phyloP scores from a whole-genome alignment of 2,329 filamentous ascomycete genomes.

The Fusarium drepaniforme region DNA sequence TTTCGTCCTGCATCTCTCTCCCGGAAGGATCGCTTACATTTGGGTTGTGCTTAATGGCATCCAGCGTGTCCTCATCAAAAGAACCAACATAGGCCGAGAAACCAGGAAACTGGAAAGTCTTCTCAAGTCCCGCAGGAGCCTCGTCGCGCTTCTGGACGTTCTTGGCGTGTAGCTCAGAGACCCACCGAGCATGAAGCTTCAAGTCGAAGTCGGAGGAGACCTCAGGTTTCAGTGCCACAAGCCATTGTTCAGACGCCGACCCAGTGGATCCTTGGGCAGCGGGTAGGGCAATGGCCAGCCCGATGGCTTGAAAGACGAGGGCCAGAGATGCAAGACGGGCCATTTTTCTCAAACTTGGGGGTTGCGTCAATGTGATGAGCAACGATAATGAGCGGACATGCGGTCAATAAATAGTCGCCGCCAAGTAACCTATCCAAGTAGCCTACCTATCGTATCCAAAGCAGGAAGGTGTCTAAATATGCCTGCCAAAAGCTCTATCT shows the following conservation, averaged over 20 bases:
- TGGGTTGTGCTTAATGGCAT: background rate
- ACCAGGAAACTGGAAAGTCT: conserved; percentile 15
- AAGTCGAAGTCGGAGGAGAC: background rate
- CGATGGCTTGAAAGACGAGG: background rate
- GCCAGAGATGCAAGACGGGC: background rate
- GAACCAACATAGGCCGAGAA: conserved; percentile 15
- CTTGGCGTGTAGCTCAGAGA: conserved; percentile 14
- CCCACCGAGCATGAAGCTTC: conserved; percentile 17
- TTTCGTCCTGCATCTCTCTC: too few relatives aligned
- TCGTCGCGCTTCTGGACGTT: conserved; percentile 3
- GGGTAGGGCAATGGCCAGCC: background rate
- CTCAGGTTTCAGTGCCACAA: conserved; percentile 11
- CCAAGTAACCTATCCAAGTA: background rate
- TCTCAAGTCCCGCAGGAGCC: background rate
- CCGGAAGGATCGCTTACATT: too few relatives aligned
- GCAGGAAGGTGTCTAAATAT: background rate
- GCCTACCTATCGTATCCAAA: background rate
- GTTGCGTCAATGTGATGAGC: background rate
- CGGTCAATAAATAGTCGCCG: background rate
- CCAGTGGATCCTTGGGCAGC: background rate
- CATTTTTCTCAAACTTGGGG: background rate
- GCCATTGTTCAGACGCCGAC: background rate
- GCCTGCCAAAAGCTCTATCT: background rate
- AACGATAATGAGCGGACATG: background rate
- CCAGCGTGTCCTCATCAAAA: conserved; percentile 1